Evolutionary conservation across 768 basidiomycete species (phyloP).

Genomic region (Pisolithus tinctorius): DNA sequence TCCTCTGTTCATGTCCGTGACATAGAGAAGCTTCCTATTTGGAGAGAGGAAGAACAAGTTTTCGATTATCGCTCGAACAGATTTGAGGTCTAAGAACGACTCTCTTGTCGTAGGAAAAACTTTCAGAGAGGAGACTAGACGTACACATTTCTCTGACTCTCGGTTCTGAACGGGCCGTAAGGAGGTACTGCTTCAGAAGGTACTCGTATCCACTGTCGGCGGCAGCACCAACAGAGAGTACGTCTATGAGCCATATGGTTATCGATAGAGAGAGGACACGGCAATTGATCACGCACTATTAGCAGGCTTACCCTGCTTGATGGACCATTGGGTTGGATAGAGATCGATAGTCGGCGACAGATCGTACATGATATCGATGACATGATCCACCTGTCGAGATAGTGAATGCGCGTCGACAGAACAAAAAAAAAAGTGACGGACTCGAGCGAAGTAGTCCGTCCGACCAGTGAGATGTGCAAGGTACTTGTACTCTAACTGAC

Average conservation of each 20-base stretch:
- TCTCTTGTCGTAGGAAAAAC: background rate
- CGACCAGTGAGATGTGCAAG: slow-evolving; percentile 44
- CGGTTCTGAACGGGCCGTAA: slow-evolving; percentile 39
- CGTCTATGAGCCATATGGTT: slow-evolving; percentile 19
- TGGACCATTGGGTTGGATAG: slow-evolving; percentile 18
- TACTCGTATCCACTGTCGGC: slow-evolving; percentile 67
- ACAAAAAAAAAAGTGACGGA: slow-evolving; percentile 5
- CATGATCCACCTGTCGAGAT: slow-evolving; percentile 28
- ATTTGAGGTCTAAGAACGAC: slow-evolving; percentile 37
- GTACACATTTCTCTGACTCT: slow-evolving; percentile 47
- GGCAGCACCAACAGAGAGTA: slow-evolving; percentile 48
- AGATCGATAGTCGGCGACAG: slow-evolving; percentile 4
- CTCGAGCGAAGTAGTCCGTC: slow-evolving; percentile 26
- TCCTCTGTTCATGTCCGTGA: slow-evolving; percentile 41
- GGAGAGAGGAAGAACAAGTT: slow-evolving; percentile 54
- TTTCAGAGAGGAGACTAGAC: slow-evolving; percentile 7
- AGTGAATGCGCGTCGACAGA: background rate
- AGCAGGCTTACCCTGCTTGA: slow-evolving; percentile 11
- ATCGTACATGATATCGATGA: slow-evolving; percentile 24
- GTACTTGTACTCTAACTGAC: slow-evolving; percentile 50
- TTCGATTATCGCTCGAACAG: slow-evolving; percentile 46
- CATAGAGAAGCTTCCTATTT: slow-evolving; percentile 53
- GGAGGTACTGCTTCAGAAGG: slow-evolving; percentile 57
- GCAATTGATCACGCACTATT: slow-evolving; percentile 9
- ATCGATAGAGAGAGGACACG: background rate